Conservation (phyloP, 176 grass and related monocot species). For the Triticum urartu region DNA sequence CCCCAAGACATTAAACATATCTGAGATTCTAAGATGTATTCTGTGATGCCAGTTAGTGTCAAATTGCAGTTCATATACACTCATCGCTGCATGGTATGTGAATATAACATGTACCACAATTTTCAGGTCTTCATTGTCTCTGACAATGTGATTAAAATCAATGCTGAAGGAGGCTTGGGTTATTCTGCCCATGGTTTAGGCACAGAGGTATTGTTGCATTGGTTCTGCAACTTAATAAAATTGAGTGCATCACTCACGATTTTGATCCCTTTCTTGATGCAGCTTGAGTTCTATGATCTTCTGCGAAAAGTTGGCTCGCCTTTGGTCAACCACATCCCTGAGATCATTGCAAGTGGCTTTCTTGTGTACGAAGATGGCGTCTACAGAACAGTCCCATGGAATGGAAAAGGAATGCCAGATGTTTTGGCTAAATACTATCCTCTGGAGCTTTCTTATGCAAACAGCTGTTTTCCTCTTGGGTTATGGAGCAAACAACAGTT, state of each 20-base stretch:
- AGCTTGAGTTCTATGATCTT: conserved; percentile 92
- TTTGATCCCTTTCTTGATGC: conserved; percentile 26
- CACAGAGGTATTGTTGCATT: conserved; percentile 68
- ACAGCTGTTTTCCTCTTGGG: conserved; percentile 73
- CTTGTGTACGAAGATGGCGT: conserved; percentile 55
- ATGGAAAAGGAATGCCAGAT: conserved; percentile 79
- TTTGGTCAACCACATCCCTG: conserved; percentile 78
- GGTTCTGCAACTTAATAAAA: conserved; percentile 7
- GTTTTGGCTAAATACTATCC: conserved; percentile 55
- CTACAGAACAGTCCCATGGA: conserved; percentile 71
- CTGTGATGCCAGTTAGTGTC: not conserved
- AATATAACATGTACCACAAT: conserved; percentile 24
- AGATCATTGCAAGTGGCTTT: conserved; percentile 90
- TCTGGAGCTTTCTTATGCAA: conserved; percentile 32
- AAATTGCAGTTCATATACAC: not conserved
- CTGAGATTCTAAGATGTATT: conserved; percentile 14
- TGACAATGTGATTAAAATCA: conserved; percentile 84
- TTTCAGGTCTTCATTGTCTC: conserved; percentile 89
- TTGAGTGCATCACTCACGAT: conserved; percentile 18
- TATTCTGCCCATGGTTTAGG: conserved; percentile 74
- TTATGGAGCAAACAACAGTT: conserved; percentile 76
- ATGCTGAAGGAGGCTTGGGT: conserved; percentile 73
- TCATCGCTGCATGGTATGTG: not conserved
- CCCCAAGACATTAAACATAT: not conserved
- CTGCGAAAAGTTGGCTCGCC: conserved; percentile 57